These are phyloP conservation scores for Cantharellus anzutake DNA, from an alignment of 768 basidiomycete genomes.

Conservation along the genomic window DNA sequence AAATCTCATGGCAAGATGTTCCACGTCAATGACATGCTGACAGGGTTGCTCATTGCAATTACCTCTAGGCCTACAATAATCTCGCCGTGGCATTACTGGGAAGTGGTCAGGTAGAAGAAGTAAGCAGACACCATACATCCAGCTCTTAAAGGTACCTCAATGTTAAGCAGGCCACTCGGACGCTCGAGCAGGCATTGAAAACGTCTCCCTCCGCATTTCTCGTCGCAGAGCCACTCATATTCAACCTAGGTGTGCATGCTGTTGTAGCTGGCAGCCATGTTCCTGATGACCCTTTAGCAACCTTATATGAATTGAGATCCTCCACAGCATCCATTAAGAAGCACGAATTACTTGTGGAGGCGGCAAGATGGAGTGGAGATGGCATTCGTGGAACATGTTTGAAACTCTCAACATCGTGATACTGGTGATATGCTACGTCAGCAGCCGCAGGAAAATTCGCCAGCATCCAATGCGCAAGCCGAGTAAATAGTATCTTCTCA, in stretches of 20 bases:
- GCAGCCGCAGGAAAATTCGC: too few relatives aligned
- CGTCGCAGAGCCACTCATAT: slow-evolving; percentile 64
- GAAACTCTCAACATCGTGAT: slow-evolving; percentile 28
- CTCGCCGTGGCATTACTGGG: slow-evolving; percentile 50
- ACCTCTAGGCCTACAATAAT: slow-evolving; percentile 49
- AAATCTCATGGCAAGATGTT: slow-evolving; percentile 34
- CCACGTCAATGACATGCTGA: not conserved
- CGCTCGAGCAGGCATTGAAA: slow-evolving; percentile 41
- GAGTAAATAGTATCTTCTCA: too few relatives aligned
- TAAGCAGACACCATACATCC: slow-evolving; percentile 12
- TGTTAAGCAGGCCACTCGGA: slow-evolving; percentile 38
- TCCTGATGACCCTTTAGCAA: slow-evolving; percentile 28
- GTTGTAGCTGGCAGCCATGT: not conserved
- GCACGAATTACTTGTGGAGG: slow-evolving; percentile 49
- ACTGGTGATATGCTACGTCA: not conserved
- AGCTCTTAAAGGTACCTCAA: not conserved
- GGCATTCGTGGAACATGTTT: slow-evolving; percentile 57
- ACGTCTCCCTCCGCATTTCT: slow-evolving; percentile 52
- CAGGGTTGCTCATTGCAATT: not conserved
- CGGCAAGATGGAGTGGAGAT: slow-evolving; percentile 75
- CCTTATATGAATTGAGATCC: slow-evolving; percentile 66
- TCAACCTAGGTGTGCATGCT: slow-evolving; percentile 51
- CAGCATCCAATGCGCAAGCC: too few relatives aligned
- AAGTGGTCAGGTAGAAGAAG: slow-evolving; percentile 57
- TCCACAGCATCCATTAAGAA: slow-evolving; percentile 57